These are phyloP conservation scores for Cryptococcus floricola DNA, from an alignment of 1,284 basidiomycete genomes.

Conservation along the genomic window DNA sequence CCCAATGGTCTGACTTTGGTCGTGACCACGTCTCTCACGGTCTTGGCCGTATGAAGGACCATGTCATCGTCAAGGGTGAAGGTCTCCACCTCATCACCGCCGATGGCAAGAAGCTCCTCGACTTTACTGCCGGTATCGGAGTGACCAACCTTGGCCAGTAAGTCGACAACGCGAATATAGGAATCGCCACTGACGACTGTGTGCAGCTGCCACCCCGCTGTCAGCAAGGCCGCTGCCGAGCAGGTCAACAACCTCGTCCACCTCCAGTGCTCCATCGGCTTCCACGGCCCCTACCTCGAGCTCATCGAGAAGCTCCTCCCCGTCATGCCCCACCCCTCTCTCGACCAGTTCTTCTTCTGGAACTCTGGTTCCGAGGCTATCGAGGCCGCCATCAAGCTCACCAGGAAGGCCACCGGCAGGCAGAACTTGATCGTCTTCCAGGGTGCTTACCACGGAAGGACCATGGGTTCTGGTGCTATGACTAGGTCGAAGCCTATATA, in stretches of 20 bases:
- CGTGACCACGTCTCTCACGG: constrained; percentile 39
- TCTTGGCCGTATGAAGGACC: constrained; percentile 51
- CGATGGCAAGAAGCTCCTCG: constrained; percentile 68
- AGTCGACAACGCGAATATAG: constrained; percentile 6
- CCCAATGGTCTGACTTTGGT: constrained; percentile 34
- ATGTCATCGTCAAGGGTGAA: constrained; percentile 69
- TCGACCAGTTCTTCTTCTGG: constrained; percentile 85
- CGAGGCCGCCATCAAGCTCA: constrained; percentile 52
- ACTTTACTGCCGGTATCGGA: constrained; percentile 78
- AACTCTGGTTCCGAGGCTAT: constrained; percentile 61
- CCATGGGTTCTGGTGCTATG: constrained; percentile 82
- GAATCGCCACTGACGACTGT: not conserved
- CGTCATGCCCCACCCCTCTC: constrained; percentile 40
- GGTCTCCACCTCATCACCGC: constrained; percentile 63
- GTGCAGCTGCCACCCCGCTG: constrained; percentile 66
- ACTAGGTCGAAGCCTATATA: constrained; percentile 84
- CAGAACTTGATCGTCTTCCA: constrained; percentile 91
- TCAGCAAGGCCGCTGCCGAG: constrained; percentile 78
- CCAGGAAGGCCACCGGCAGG: constrained; percentile 67
- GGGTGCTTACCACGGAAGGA: constrained; percentile 80
- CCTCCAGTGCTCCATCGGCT: constrained; percentile 55
- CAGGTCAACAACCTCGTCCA: constrained; percentile 80
- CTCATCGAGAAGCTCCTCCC: constrained; percentile 54
- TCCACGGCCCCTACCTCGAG: constrained; percentile 71
- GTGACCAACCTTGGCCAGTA: constrained; percentile 40